Base-by-base conservation (phyloP, 2,329 filamentous ascomycete genomes). In the Raffaelea albimanens region DNA sequence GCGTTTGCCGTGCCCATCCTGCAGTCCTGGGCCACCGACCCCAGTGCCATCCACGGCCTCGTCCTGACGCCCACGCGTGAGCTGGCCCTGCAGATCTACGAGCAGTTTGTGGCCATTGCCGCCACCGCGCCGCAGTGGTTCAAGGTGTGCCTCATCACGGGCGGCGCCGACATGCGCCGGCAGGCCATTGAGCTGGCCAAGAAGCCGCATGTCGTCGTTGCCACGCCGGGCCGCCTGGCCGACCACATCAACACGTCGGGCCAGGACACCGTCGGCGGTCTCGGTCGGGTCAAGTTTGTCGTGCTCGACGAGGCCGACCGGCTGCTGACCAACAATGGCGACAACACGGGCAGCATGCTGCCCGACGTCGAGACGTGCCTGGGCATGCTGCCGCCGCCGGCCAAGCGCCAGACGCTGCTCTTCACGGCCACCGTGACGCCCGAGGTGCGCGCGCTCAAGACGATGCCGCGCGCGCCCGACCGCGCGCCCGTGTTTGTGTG, bases 251-350 rank as follows among this genome's bases (percentile, higher is more conserved):
- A 82, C 36, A 90, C 81, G 1, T 97, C 91, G 16, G 93, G 93
- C 40, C 82, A 90, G 59, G 93, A 98, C 61, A 97, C 91, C 0
- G 79, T 94, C 50, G 82, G 81, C 50, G 90, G 89, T 1, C 70
- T 98, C 41, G 76, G 82, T 18, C 78, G 90, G 44, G 84, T 88
- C 22, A 81, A 80, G 49, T 90, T 87, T 63, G 86, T 97, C 3
- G 89, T 98, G 8, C 82, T 98, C 39, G 93, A 98, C 61, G 93
- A 98, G 71, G 93, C 93, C 4, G 93, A 98, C 67, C 80, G 93
- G 40, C 74, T 98, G 34, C 78, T 98, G 40, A 78, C 84, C 36
- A 76, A 25, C 43, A 43, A 40, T 36, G 41, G 36, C 11, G 10
- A 19, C 1, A 80, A 78, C 0, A 75, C 78, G 18, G 91, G 90